Conservation (phyloP, 805 yeast species). For the Myxozyma vanderwaltii region DNA sequence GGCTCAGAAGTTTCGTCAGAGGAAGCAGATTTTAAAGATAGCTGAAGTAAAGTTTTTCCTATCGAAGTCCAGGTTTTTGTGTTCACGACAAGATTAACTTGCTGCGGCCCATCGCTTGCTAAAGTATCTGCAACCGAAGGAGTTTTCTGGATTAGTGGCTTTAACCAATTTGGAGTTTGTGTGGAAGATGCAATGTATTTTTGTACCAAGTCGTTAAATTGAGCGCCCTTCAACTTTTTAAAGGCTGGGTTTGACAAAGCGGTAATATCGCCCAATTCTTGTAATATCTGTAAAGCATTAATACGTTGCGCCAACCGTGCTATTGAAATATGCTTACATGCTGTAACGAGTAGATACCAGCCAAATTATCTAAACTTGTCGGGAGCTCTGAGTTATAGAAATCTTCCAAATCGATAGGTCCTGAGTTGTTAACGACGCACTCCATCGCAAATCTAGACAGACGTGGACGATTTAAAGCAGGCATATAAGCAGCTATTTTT, state of each 20-base stretch:
- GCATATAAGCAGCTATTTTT: conserved; percentile 27
- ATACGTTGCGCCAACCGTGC: background rate
- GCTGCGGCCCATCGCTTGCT: conserved; percentile 1
- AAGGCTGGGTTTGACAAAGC: conserved; percentile 19
- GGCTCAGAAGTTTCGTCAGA: conserved; percentile 1
- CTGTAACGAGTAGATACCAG: conserved; percentile 18
- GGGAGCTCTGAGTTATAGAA: conserved; percentile 5
- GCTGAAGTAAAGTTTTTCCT: conserved; percentile 13
- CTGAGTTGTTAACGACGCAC: conserved; percentile 13
- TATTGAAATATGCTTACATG: background rate
- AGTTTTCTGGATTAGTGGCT: conserved; percentile 9
- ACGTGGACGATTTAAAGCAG: conserved; percentile 25
- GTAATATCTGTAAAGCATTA: background rate
- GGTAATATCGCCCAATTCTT: conserved; percentile 14
- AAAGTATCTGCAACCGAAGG: conserved; percentile 3
- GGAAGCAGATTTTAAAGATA: conserved; percentile 1
- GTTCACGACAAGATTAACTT: background rate
- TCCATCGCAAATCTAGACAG: conserved; percentile 27
- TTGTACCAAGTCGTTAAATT: conserved; percentile 9
- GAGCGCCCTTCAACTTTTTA: conserved; percentile 1
- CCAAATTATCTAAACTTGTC: conserved; percentile 24
- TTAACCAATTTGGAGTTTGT: conserved; percentile 18
- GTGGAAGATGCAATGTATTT: conserved; percentile 12
- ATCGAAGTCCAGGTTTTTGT: conserved; percentile 21
- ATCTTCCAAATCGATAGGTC: conserved; percentile 5